These are phyloP conservation scores for Ampelomyces quisqualis DNA, from an alignment of 2,329 filamentous ascomycete species.

Conservation along the genomic window DNA sequence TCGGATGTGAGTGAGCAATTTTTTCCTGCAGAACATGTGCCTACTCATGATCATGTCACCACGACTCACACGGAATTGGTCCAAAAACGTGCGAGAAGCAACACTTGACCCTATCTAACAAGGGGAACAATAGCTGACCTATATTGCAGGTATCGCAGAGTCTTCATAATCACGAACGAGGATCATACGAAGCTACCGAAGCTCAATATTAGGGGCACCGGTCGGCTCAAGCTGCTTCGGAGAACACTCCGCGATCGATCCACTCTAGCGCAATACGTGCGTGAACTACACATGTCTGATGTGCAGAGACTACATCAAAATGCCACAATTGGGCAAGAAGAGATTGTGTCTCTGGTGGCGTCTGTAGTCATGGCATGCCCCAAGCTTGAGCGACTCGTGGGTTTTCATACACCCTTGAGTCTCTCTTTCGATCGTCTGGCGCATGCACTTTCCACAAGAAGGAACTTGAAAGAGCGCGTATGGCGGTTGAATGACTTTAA, in stretches of 20 bases:
- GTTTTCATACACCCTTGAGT: conserved; percentile 55
- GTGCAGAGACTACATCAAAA: conserved; percentile 46
- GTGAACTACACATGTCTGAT: conserved; percentile 55
- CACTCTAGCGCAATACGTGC: conserved; percentile 54
- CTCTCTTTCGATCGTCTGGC: conserved; percentile 58
- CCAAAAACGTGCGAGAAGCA: no score
- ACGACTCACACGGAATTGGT: no score
- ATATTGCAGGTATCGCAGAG: conserved; percentile 50
- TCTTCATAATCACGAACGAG: conserved; percentile 53
- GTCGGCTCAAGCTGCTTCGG: conserved; percentile 56
- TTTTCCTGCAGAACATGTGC: no score
- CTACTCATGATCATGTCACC: no score
- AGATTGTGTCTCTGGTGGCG: conserved; percentile 55
- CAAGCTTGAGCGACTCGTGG: conserved; percentile 56
- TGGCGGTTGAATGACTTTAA: conserved; percentile 52
- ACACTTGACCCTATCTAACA: no score
- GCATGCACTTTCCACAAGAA: conserved; percentile 57
- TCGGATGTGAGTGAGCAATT: conserved; percentile 54
- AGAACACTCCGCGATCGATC: conserved; percentile 56
- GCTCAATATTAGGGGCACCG: conserved; percentile 51
- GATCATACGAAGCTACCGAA: conserved; percentile 28
- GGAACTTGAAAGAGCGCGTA: conserved; percentile 55
- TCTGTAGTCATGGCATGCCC: conserved; percentile 62
- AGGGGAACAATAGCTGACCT: conserved; percentile 5
- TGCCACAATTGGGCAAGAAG: conserved; percentile 48